Evolutionary conservation across 805 yeast species (phyloP).

Genomic region (Kuraishia piskuri): DNA sequence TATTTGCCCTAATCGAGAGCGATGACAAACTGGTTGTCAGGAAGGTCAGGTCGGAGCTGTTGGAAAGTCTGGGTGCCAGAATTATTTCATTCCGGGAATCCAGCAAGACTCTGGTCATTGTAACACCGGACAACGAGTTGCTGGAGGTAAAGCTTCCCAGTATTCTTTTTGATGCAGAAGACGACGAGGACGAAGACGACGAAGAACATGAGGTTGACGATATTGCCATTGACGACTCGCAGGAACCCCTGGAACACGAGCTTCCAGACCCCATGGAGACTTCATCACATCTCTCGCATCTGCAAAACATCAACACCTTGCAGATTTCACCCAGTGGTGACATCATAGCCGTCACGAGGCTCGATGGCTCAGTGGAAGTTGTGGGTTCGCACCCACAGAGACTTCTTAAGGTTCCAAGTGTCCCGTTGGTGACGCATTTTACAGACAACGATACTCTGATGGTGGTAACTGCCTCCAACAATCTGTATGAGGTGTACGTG

Average conservation of each 20-base stretch:
- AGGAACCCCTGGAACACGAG: conserved; percentile 20
- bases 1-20: conserved; percentile 47
- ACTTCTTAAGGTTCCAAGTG: conserved; percentile 50
- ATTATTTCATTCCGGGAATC: conserved; percentile 35
- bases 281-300: conserved; percentile 31
- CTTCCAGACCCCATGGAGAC: conserved; percentile 19
- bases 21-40: conserved; percentile 32
- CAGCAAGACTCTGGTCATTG: conserved; percentile 34
- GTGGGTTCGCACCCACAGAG: conserved; percentile 23
- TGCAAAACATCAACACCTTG: conserved; percentile 43
- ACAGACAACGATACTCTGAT: conserved; percentile 42
- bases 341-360: conserved; percentile 48
- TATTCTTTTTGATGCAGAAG: conserved; percentile 15
- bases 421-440: conserved; percentile 56
- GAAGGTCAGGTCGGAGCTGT: conserved; percentile 38
- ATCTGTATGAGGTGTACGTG: conserved; percentile 58
- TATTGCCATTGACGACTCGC: conserved; percentile 32
- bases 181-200: conserved; percentile 29
- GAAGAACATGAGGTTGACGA: conserved; percentile 26
- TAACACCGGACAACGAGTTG: conserved; percentile 57
- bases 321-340: conserved; percentile 36
- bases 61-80: conserved; percentile 46
- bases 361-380: conserved; percentile 58
- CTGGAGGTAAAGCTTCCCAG: conserved; percentile 25
- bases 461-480: conserved; percentile 67